A percentile compares a stretch with the other conserved stretches of the same genome.
Evolutionary conservation across 2,329 filamentous ascomycete genomes (phyloP).

Genomic region (Cladosporium austrohemisphaericum): DNA sequence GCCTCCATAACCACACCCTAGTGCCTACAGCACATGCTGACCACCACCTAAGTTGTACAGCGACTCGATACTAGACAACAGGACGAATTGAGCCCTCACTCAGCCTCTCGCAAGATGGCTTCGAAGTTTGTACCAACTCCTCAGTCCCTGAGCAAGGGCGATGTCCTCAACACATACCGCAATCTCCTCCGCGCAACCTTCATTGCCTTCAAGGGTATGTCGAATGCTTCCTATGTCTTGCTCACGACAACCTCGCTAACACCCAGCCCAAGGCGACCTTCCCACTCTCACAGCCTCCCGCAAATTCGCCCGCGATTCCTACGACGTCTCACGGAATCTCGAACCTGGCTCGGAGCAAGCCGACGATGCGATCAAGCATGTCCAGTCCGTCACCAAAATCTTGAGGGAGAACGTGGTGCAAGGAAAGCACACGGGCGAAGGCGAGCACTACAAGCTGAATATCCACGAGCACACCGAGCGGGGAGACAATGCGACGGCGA

Average conservation of each 20-base stretch:
- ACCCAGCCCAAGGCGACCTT: conserved; percentile 59
- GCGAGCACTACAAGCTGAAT: conserved; percentile 57
- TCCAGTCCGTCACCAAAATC: conserved; percentile 76
- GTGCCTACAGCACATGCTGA: conserved; percentile 6
- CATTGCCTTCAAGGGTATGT: conserved; percentile 75
- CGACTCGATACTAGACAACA: conserved; percentile 1
- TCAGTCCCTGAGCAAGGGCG: conserved; percentile 35
- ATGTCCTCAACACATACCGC: conserved; percentile 76
- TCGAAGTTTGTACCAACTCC: conserved; percentile 17
- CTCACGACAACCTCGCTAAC: conserved; percentile 1
- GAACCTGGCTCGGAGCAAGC: conserved; percentile 57
- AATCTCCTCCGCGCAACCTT: conserved; percentile 74
- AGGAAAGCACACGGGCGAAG: conserved; percentile 44
- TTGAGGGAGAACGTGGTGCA: conserved; percentile 85
- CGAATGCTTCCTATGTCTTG: neutral
- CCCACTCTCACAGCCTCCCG: conserved; percentile 67
- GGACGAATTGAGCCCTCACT: neutral
- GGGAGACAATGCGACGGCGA: conserved; percentile 89
- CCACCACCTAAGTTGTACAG: neutral
- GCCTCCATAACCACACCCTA: no score
- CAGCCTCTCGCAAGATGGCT: conserved; percentile 12
- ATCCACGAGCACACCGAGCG: conserved; percentile 91
- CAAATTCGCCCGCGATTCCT: conserved; percentile 66
- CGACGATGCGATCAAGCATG: conserved; percentile 67
- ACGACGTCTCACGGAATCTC: conserved; percentile 63